Evolutionary conservation across 2,329 filamentous ascomycete genomes (phyloP).

Genomic region (Colletotrichum sp.): DNA sequence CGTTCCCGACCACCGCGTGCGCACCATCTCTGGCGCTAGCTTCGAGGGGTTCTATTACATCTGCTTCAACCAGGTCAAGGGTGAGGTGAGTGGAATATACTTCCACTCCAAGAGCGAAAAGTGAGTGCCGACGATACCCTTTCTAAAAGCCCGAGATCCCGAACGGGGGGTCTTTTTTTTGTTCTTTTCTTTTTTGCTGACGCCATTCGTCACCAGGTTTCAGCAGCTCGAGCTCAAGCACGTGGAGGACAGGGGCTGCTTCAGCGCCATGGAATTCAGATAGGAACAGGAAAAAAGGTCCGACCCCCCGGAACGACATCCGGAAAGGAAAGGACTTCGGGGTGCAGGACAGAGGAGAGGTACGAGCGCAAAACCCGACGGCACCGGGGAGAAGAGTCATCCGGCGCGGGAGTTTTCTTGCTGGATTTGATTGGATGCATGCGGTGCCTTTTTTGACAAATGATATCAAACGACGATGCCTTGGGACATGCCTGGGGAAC

Average conservation of each 20-base stretch:
- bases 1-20: slow-evolving; percentile 91
- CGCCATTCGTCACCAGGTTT: slow-evolving; percentile 61
- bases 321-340: not conserved
- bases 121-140: slow-evolving; percentile 55
- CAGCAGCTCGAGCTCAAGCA: slow-evolving; percentile 93
- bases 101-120: slow-evolving; percentile 98
- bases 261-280: slow-evolving; percentile 82
- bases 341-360: not conserved
- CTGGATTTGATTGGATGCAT: not conserved
- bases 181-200: not conserved
- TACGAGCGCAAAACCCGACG: not conserved
- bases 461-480: slow-evolving; percentile 18
- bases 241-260: slow-evolving; percentile 83
- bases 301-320: not conserved
- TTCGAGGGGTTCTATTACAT: slow-evolving; percentile 99
- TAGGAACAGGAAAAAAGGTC: slow-evolving; percentile 28
- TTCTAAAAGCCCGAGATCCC: not conserved
- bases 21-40: slow-evolving; percentile 90
- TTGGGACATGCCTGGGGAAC: slow-evolving; percentile 12
- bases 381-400: not conserved
- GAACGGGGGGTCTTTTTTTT: not conserved
- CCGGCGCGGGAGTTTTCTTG: not conserved
- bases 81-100: slow-evolving; percentile 90
- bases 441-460: not conserved
- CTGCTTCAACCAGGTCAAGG: slow-evolving; percentile 92